A percentile compares a stretch with the other conserved stretches of the same genome.
Conservation (phyloP, 495 filamentous ascomycete species). For the Peziza echinospora region DNA sequence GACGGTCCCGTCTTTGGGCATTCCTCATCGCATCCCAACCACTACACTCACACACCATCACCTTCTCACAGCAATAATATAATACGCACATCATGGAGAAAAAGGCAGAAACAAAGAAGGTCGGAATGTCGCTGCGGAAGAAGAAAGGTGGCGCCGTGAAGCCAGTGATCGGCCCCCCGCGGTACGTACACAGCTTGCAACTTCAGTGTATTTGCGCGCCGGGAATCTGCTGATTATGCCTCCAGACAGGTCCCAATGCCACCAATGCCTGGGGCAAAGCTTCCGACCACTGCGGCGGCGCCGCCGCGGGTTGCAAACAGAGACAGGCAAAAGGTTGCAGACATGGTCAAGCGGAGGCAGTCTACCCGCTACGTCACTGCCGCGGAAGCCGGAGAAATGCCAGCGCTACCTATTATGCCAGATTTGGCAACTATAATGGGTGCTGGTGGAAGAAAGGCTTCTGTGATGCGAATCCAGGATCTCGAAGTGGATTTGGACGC, state of each 20-base stretch:
- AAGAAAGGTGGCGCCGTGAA: slow-evolving; percentile 32
- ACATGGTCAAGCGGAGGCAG: slow-evolving; percentile 84
- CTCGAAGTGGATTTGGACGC: slow-evolving; percentile 46
- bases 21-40: too few relatives aligned
- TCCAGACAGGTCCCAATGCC: slow-evolving; percentile 20
- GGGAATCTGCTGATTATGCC: too few relatives aligned
- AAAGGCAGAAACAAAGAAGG: not conserved
- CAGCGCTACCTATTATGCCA: slow-evolving; percentile 15
- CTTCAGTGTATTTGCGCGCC: too few relatives aligned
- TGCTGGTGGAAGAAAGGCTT: slow-evolving; percentile 2
- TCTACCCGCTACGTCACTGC: slow-evolving; percentile 59
- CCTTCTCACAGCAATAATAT: too few relatives aligned
- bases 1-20: too few relatives aligned
- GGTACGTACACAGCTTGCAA: slow-evolving; percentile 9
- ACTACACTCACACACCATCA: too few relatives aligned
- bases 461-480: slow-evolving; percentile 12
- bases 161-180: slow-evolving; percentile 18
- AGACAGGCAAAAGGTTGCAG: slow-evolving; percentile 27
- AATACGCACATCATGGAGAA: not conserved
- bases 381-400: slow-evolving; percentile 8
- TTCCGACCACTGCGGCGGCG: slow-evolving; percentile 1
- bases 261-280: slow-evolving; percentile 18
- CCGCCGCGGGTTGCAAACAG: slow-evolving; percentile 14
- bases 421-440: slow-evolving; percentile 7
- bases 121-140: slow-evolving; percentile 54